phyloP scores from a whole-genome alignment of 768 basidiomycete species.

The Kwoniella shandongensis region DNA sequence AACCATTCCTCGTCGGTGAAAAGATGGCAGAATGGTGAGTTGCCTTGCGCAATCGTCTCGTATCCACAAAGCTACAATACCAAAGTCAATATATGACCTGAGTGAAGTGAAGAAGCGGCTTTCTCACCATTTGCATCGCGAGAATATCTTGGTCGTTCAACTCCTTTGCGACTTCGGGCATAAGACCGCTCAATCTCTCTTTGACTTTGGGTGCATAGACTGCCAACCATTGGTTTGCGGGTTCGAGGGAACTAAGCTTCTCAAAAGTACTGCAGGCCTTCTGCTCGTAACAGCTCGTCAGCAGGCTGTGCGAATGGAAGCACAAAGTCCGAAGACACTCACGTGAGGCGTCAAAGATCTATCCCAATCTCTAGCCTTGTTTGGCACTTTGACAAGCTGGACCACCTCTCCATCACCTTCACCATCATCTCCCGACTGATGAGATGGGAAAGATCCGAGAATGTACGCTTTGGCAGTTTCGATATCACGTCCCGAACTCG shows the following conservation, averaged over 20 bases:
- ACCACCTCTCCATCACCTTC: slow-evolving; percentile 53
- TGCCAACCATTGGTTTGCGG: slow-evolving; percentile 52
- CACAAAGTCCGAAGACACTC: slow-evolving; percentile 14
- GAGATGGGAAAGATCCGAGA: slow-evolving; percentile 52
- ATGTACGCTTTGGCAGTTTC: slow-evolving; percentile 53
- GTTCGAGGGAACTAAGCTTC: slow-evolving; percentile 50
- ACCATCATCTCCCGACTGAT: slow-evolving; percentile 53
- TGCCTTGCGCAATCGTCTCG: slow-evolving; percentile 51
- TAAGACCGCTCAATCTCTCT: slow-evolving; percentile 27
- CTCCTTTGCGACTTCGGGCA: slow-evolving; percentile 38
- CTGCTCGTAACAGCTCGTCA: slow-evolving; percentile 9
- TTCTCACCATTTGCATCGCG: slow-evolving; percentile 54
- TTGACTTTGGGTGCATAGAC: slow-evolving; percentile 46
- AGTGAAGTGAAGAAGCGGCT: no score
- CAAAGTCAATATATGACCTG: no score
- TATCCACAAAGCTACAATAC: slow-evolving; percentile 51
- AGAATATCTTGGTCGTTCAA: slow-evolving; percentile 52
- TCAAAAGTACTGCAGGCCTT: slow-evolving; percentile 55
- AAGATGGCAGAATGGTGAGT: slow-evolving; percentile 50
- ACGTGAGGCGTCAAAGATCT: slow-evolving; percentile 53
- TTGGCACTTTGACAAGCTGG: slow-evolving; percentile 54
- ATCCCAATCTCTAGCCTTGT: slow-evolving; percentile 54
- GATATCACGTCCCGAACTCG: slow-evolving; percentile 52
- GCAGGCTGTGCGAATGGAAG: background rate
- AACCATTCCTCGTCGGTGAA: slow-evolving; percentile 54